Evolutionary conservation across 768 basidiomycete genomes (phyloP).

Genomic region (Phallus indusiatus): DNA sequence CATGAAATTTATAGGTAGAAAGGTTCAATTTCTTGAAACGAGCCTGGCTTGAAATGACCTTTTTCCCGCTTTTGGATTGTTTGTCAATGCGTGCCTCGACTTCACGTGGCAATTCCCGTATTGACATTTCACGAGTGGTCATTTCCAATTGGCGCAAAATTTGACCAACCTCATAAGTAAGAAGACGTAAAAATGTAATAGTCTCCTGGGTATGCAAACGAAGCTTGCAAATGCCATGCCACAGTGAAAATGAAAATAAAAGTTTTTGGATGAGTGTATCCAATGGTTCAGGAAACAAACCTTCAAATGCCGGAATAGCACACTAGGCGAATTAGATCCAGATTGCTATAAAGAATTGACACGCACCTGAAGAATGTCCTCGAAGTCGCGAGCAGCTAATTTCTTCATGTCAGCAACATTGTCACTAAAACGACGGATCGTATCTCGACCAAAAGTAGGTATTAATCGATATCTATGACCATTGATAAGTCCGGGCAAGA

Average conservation of each 20-base stretch:
- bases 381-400: conserved; percentile 29
- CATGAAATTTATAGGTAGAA: conserved; percentile 26
- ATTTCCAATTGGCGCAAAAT: conserved; percentile 24
- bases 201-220: conserved; percentile 29
- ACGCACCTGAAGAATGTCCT: conserved; percentile 33
- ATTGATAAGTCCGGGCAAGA: no score
- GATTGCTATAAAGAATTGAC: not conserved
- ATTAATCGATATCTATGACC: conserved; percentile 22
- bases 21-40: conserved; percentile 21
- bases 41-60: not conserved
- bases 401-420: conserved; percentile 29
- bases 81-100: conserved; percentile 19
- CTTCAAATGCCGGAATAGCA: conserved; percentile 25
- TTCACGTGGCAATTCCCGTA: conserved; percentile 30
- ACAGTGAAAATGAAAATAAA: conserved; percentile 24
- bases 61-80: not conserved
- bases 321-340: conserved; percentile 18
- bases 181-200: conserved; percentile 14
- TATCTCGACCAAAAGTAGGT: conserved; percentile 23
- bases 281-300: conserved; percentile 19
- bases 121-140: conserved; percentile 16
- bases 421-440: conserved; percentile 26
- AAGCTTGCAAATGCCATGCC: conserved; percentile 32
- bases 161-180: conserved; percentile 20
- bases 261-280: conserved; percentile 22